Evolutionary conservation across 352 stramenopile species (phyloP).

Genomic region (Pythium dissotocum): DNA sequence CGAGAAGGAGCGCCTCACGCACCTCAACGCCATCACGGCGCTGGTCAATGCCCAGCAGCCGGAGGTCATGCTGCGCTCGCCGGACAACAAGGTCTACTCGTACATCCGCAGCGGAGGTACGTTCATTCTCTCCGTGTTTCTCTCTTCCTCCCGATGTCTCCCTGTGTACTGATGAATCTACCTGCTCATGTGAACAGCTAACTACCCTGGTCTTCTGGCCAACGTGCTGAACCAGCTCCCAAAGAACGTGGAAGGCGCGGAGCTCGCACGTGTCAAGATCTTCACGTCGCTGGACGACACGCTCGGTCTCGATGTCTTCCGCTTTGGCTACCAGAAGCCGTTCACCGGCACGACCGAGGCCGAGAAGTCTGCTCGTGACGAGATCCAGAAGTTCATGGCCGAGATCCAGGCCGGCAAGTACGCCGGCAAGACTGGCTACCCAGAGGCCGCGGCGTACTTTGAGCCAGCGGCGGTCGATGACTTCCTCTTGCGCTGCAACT

Average conservation of each 20-base stretch:
- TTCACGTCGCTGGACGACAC: conserved; percentile 87
- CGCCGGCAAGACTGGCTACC: conserved; percentile 48
- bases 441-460: conserved; percentile 54
- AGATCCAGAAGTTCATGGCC: conserved; percentile 67
- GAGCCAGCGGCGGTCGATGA: conserved; percentile 61
- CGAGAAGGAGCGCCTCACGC: conserved; percentile 82
- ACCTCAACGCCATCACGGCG: conserved; percentile 88
- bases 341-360: conserved; percentile 62
- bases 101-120: conserved; percentile 73
- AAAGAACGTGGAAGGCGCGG: conserved; percentile 56
- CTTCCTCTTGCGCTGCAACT: conserved; percentile 72
- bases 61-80: conserved; percentile 80
- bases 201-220: conserved; percentile 72
- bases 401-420: conserved; percentile 82
- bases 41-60: conserved; percentile 74
- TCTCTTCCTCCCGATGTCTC: not conserved
- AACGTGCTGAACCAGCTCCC: conserved; percentile 75
- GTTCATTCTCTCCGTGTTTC: not conserved
- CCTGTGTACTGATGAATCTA: not conserved
- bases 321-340: conserved; percentile 73
- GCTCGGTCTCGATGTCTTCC: conserved; percentile 86
- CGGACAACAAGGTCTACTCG: conserved; percentile 74
- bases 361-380: conserved; percentile 55
- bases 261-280: conserved; percentile 88
- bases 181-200: conserved; percentile 24